Percentiles rank a stretch among this genome's conserved stretches.
These are phyloP conservation scores for Xeromyces bisporus DNA, from an alignment of 495 filamentous ascomycete genomes.

Conservation along the genomic window DNA sequence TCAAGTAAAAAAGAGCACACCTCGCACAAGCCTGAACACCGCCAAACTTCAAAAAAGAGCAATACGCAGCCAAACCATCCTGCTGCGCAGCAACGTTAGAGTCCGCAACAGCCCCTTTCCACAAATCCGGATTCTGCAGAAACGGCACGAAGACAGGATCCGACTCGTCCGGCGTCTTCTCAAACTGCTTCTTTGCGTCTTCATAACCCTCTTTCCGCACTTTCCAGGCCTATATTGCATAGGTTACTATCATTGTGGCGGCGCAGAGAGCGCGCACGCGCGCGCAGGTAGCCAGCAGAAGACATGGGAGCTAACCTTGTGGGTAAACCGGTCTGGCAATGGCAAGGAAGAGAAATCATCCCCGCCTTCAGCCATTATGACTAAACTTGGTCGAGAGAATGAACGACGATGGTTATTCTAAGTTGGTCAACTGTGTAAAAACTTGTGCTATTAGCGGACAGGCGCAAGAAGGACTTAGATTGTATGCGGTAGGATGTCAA, in stretches of 20 bases:
- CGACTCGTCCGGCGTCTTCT: constrained; percentile 70
- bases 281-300: too few species aligned
- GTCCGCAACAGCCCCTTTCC: constrained; percentile 85
- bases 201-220: constrained; percentile 92
- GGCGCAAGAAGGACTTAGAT: too few species aligned
- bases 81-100: constrained; percentile 96
- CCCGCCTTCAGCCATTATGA: constrained; percentile 40
- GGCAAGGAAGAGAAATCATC: constrained; percentile 75
- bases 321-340: constrained; percentile 63
- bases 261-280: constrained; percentile 1
- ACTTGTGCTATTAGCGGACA: too few species aligned
- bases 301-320: constrained; percentile 50
- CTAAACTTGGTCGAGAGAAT: too few species aligned
- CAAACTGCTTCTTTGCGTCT: constrained; percentile 74
- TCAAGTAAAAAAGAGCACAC: constrained; percentile 22
- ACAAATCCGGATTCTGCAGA: constrained; percentile 64
- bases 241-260: not conserved
- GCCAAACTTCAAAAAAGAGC: constrained; percentile 78
- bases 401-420: too few species aligned
- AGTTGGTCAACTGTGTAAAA: too few species aligned
- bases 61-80: constrained; percentile 74
- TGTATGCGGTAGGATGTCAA: too few species aligned
- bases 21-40: constrained; percentile 62
- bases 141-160: constrained; percentile 77
- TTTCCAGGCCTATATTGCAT: constrained; percentile 71